Base-by-base conservation (phyloP, 306 rosid species). In the Oemleria cerasiformis region DNA sequence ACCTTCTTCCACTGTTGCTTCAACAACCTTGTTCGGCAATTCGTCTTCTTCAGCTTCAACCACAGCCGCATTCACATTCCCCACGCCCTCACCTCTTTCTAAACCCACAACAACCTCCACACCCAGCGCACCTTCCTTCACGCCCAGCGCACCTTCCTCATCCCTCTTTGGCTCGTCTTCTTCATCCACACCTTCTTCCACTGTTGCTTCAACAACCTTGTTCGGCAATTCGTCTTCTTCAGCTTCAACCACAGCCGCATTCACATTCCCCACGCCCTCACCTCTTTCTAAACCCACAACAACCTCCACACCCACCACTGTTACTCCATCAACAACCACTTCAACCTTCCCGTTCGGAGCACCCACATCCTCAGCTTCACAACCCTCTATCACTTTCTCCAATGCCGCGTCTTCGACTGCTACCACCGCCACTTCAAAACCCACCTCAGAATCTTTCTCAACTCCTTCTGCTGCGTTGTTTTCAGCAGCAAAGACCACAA, bases 401-500 rank as follows among this genome's bases (percentile, higher is more conserved):
- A 81, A 79, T 73, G 54, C 42, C 20, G 86, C 92, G 67, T 76
- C 90, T 8, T 64, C 91, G 0, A 68, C 82, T 0, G 60, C 83
- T 5, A 4, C 84, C 0, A 48, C 47, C 54, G 69, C 90, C 4
- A 15, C 84, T 14, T 6, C 92, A 0, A 79, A 79, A 73, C 75
- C 83, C 2, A 58, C 83, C 53, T 77, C 87, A 23, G 78, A 80
- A 62, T 67, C 90, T 0, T 89, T 81, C 70, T 17, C 91, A 5
- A 73, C 88, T 3, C 60, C 92, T 3, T 78, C 87, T 0, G 82
- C 86, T 12, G 82, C 92, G 0, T 64, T 82, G 57, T 85, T 85
- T 65, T 90, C 96, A 0, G 81, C 92, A 0, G 87, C 75, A 59
- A 87, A 94, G 0, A 81, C 92, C 53, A 80, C 95, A 14, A 74